Conservation (phyloP, 495 filamentous ascomycete species). For the Hyaloscypha hepaticicola region DNA sequence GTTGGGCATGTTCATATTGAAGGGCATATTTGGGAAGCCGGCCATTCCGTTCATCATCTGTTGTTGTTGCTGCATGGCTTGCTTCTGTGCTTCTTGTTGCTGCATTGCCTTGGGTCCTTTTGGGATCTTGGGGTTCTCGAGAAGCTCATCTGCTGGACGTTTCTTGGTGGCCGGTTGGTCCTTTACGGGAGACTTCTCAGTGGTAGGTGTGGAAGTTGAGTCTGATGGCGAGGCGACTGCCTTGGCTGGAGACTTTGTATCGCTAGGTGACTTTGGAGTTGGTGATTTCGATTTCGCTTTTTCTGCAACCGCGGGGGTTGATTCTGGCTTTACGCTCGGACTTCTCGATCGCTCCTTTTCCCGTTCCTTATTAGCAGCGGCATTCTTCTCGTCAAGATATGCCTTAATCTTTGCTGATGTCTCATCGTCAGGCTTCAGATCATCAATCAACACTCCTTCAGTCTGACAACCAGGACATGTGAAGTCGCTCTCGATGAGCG, state of each 20-base stretch:
- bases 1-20: slow-evolving; percentile 30
- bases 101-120: slow-evolving; percentile 61
- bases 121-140: slow-evolving; percentile 62
- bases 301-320: slow-evolving; percentile 6
- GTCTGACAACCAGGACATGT: slow-evolving; percentile 87
- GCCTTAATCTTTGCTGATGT: slow-evolving; percentile 69
- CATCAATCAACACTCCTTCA: slow-evolving; percentile 89
- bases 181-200: slow-evolving; percentile 7
- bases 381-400: slow-evolving; percentile 72
- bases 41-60: slow-evolving; percentile 41
- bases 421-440: slow-evolving; percentile 79
- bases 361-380: slow-evolving; percentile 44
- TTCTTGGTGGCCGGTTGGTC: slow-evolving; percentile 57
- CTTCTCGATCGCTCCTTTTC: slow-evolving; percentile 62
- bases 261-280: slow-evolving; percentile 27
- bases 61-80: slow-evolving; percentile 32
- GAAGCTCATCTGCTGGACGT: slow-evolving; percentile 73
- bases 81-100: slow-evolving; percentile 41
- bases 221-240: slow-evolving; percentile 40
- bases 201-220: slow-evolving; percentile 18
- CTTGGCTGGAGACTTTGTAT: slow-evolving; percentile 41
- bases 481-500: slow-evolving; percentile 96
- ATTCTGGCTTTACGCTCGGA: slow-evolving; percentile 38
- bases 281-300: slow-evolving; percentile 29
- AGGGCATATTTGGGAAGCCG: slow-evolving; percentile 40